phyloP scores from a whole-genome alignment of 1,284 basidiomycete species.

The Somion occarium region DNA sequence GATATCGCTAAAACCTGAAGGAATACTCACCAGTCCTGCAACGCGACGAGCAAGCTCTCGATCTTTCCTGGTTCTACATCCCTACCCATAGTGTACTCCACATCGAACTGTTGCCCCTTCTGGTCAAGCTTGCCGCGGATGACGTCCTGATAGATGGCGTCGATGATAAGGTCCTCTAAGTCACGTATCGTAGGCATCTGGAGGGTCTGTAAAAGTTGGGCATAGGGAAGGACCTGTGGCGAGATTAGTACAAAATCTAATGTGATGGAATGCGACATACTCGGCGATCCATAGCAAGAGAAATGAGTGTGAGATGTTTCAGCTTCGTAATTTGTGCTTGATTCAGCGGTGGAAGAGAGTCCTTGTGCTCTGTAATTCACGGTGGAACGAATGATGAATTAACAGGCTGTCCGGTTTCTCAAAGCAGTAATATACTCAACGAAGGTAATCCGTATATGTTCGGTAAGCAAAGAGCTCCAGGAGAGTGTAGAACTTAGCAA shows the following conservation, averaged over 20 bases:
- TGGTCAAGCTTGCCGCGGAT: constrained; percentile 90
- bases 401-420: neutral
- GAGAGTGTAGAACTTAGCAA: constrained; percentile 55
- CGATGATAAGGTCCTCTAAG: constrained; percentile 94
- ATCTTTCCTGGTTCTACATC: constrained; percentile 74
- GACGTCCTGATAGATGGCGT: constrained; percentile 88
- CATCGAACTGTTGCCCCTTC: constrained; percentile 79
- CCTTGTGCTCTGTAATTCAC: constrained; percentile 57
- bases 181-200: constrained; percentile 75
- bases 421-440: constrained; percentile 19
- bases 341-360: constrained; percentile 63
- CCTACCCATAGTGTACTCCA: constrained; percentile 88
- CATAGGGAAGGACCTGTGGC: constrained; percentile 69
- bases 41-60: constrained; percentile 51
- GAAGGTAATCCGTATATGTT: constrained; percentile 75
- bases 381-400: neutral
- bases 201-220: constrained; percentile 58
- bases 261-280: constrained; percentile 37
- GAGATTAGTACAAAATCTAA: neutral
- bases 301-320: constrained; percentile 87
- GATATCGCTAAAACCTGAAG: neutral
- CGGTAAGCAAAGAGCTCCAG: constrained; percentile 88
- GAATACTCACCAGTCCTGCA: constrained; percentile 66
- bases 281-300: constrained; percentile 68
- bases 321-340: constrained; percentile 78